Evolutionary conservation across 257 asterid species (phyloP).

Genomic region (Penstemon davidsonii): DNA sequence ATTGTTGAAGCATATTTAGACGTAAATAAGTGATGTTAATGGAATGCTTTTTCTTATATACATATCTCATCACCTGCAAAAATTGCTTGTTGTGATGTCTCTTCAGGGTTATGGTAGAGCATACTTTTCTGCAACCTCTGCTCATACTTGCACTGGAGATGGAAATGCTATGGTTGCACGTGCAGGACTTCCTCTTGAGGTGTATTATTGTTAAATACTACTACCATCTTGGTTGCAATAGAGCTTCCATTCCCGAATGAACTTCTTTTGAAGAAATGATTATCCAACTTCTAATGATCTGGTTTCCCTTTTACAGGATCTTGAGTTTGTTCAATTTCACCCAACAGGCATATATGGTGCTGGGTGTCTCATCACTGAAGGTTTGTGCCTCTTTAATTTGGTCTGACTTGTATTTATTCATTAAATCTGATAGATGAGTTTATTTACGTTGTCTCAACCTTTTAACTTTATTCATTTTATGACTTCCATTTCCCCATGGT

Average conservation of each 20-base stretch:
- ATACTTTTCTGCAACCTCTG: constrained; percentile 97
- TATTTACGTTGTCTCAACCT: constrained; percentile 9
- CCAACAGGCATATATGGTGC: constrained; percentile 99
- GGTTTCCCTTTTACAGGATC: constrained; percentile 61
- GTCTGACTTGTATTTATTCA: background rate
- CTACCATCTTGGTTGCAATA: constrained; percentile 7
- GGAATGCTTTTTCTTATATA: constrained; percentile 13
- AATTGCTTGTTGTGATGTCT: constrained; percentile 21
- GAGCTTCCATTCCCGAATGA: background rate
- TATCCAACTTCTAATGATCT: constrained; percentile 18
- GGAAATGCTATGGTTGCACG: constrained; percentile 99
- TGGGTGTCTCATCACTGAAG: constrained; percentile 98
- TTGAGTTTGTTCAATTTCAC: constrained; percentile 95
- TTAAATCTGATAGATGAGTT: no score
- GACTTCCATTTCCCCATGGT: constrained; percentile 14
- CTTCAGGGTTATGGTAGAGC: constrained; percentile 92
- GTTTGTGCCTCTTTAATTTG: constrained; percentile 34
- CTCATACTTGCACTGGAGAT: constrained; percentile 99
- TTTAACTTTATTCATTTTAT: constrained; percentile 6
- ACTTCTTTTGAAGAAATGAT: constrained; percentile 5
- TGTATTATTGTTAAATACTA: constrained; percentile 30
- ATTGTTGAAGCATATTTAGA: constrained; percentile 15
- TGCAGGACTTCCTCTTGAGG: constrained; percentile 97
- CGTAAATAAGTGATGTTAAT: constrained; percentile 6
- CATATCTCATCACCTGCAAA: constrained; percentile 10